These are phyloP conservation scores for Dryas integrifolia DNA, from an alignment of 331 rosid species.

Conservation along the genomic window DNA sequence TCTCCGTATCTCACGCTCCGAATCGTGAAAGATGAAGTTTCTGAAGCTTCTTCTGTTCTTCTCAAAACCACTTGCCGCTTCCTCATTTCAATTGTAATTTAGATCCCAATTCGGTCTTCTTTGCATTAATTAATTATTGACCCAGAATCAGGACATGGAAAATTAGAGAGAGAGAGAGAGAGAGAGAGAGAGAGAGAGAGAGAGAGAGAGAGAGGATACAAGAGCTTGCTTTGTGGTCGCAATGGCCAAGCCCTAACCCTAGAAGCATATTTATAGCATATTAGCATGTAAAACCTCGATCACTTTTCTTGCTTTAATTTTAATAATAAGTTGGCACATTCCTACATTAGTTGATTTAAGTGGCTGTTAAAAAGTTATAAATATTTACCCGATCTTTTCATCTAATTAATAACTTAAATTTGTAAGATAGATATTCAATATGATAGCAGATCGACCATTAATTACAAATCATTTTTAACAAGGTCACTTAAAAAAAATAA, in stretches of 20 bases:
- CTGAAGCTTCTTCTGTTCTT: constrained; percentile 51
- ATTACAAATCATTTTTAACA: too few species aligned
- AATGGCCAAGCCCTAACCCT: constrained; percentile 47
- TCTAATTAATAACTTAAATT: too few species aligned
- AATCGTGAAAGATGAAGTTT: constrained; percentile 22
- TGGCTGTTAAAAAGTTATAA: too few species aligned
- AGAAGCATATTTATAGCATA: constrained; percentile 42
- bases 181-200: constrained; percentile 16
- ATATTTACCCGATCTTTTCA: too few species aligned
- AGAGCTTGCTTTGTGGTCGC: constrained; percentile 21
- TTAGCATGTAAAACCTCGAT: constrained; percentile 6
- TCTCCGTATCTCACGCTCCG: constrained; percentile 71
- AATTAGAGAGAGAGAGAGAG: constrained; percentile 3
- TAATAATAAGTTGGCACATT: constrained; percentile 14
- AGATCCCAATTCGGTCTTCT: not conserved
- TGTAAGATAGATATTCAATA: too few species aligned
- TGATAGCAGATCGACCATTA: too few species aligned
- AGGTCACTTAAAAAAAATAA: too few species aligned
- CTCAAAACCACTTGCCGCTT: constrained; percentile 87
- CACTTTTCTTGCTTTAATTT: constrained; percentile 8
- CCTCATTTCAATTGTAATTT: constrained; percentile 47
- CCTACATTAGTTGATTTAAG: not conserved
- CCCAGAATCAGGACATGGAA: not conserved
- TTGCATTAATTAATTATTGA: not conserved
- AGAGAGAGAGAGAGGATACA: not conserved